These are phyloP conservation scores for Tulasnella sp. DNA, from an alignment of 768 basidiomycete species.

Conservation along the genomic window DNA sequence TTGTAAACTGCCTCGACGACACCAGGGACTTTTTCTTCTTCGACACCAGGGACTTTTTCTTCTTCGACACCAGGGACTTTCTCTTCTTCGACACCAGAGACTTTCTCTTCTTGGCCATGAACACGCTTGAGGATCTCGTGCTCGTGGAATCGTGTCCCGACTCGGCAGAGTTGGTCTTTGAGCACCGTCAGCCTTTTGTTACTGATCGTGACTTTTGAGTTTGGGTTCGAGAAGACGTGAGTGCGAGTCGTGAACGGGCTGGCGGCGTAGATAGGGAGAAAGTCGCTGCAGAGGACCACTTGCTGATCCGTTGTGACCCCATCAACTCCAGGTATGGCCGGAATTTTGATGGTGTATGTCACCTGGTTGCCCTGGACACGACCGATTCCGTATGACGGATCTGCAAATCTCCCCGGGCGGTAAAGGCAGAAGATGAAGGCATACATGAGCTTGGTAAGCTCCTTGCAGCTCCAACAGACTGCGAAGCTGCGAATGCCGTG, in stretches of 20 bases:
- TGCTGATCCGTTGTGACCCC: neutral
- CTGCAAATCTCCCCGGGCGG: neutral
- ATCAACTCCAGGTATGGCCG: too few relatives aligned
- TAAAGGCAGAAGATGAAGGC: constrained; percentile 7
- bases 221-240: constrained; percentile 7
- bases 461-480: neutral
- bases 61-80: too few relatives aligned
- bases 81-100: neutral
- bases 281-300: neutral
- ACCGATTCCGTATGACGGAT: neutral
- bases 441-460: constrained; percentile 13
- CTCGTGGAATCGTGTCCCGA: constrained; percentile 2
- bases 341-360: neutral
- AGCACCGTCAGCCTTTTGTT: constrained; percentile 1
- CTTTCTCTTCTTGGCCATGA: too few relatives aligned
- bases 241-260: constrained; percentile 3
- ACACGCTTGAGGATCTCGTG: neutral
- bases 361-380: neutral
- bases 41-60: too few relatives aligned
- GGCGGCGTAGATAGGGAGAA: constrained; percentile 7
- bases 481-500: neutral
- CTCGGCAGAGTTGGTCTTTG: constrained; percentile 15
- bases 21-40: neutral
- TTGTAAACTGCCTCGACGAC: constrained; percentile 6
- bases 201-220: neutral